A percentile compares a stretch with the other conserved stretches of the same genome.
These are phyloP conservation scores for Neofusicoccum ribis DNA, from an alignment of 2,329 filamentous ascomycete species.

Conservation along the genomic window DNA sequence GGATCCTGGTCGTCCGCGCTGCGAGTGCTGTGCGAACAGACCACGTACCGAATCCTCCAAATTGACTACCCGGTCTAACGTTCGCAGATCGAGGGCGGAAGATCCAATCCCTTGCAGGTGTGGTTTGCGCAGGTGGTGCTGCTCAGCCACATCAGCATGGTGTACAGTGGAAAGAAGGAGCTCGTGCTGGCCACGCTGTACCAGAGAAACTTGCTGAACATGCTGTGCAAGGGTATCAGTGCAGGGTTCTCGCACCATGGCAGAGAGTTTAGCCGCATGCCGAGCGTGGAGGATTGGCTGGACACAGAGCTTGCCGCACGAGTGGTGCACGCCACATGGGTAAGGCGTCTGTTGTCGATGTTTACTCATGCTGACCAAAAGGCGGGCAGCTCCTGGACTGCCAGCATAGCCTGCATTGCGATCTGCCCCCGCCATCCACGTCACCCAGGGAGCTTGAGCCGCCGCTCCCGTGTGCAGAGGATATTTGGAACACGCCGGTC, in stretches of 20 bases:
- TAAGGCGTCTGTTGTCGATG: not conserved
- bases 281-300: not conserved
- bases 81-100: not conserved
- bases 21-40: not conserved
- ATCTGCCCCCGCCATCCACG: not conserved
- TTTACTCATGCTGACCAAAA: not conserved
- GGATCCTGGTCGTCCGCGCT: not conserved
- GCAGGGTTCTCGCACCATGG: not conserved
- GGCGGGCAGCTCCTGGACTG: not conserved
- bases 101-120: not conserved
- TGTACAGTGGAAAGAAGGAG: not conserved
- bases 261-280: not conserved
- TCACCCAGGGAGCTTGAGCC: not conserved
- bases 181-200: not conserved
- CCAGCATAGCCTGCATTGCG: not conserved
- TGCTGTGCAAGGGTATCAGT: not conserved
- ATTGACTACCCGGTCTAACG: not conserved
- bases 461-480: not conserved
- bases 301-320: not conserved
- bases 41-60: not conserved
- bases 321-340: slow-evolving; percentile 5
- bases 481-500: not conserved
- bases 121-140: slow-evolving; percentile 1
- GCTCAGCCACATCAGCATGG: not conserved
- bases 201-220: not conserved